Conservation (phyloP, 73 alveolate genomes). For the Paramecium bursaria region DNA sequence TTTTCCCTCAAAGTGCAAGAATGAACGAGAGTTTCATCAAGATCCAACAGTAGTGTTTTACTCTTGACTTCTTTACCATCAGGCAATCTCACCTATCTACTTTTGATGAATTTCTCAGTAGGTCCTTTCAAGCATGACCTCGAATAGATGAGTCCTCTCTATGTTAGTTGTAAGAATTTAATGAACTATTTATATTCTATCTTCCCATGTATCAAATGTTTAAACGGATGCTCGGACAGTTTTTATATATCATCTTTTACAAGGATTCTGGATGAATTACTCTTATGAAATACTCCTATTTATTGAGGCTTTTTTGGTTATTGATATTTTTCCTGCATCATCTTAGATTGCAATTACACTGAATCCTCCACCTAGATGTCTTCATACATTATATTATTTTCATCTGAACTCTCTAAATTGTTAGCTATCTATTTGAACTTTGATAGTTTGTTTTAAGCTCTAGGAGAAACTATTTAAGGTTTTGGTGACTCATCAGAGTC, state of each 20-base stretch:
- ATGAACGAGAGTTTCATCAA: slow-evolving; percentile 64
- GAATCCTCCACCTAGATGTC: slow-evolving; percentile 33
- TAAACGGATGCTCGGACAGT: slow-evolving; percentile 18
- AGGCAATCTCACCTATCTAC: slow-evolving; percentile 44
- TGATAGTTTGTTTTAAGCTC: slow-evolving; percentile 54
- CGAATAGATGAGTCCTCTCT: slow-evolving; percentile 63
- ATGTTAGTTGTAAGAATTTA: slow-evolving; percentile 38
- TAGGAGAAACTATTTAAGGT: slow-evolving; percentile 10
- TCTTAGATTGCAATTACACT: background rate
- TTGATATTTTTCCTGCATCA: slow-evolving; percentile 13
- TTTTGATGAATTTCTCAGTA: slow-evolving; percentile 58
- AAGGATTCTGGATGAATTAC: too few relatives aligned
- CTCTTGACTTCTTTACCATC: slow-evolving; percentile 29
- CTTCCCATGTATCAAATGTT: slow-evolving; percentile 24
- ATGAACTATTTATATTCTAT: slow-evolving; percentile 1
- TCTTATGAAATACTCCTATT: too few relatives aligned
- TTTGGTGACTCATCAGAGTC: slow-evolving; percentile 24
- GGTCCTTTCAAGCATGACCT: slow-evolving; percentile 68
- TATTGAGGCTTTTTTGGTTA: too few relatives aligned
- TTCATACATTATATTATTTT: slow-evolving; percentile 5
- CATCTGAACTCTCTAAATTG: slow-evolving; percentile 25
- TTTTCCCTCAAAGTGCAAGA: slow-evolving; percentile 58
- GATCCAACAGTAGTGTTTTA: slow-evolving; percentile 43
- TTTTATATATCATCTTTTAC: background rate
- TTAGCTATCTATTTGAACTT: slow-evolving; percentile 11